These are phyloP conservation scores for Brachypodium distachyon DNA, from an alignment of 202 grass and related monocot genomes.

Conservation along the genomic window DNA sequence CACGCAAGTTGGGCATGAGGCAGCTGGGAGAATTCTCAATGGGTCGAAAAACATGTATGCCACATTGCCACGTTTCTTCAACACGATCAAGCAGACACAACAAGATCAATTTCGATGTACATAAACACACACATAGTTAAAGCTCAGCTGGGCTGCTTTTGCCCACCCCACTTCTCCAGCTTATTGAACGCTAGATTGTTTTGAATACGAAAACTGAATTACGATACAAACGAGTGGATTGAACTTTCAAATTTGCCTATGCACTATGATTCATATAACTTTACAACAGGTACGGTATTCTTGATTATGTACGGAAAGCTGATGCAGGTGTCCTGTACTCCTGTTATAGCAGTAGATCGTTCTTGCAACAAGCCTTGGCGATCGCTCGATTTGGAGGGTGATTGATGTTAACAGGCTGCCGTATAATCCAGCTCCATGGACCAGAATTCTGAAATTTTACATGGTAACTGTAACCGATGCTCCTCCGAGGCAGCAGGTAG, in stretches of 20 bases:
- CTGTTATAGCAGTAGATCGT: neutral
- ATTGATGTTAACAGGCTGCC: conserved; percentile 18
- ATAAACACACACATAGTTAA: neutral
- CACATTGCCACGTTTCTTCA: neutral
- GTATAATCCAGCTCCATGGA: conserved; percentile 42
- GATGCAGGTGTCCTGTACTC: neutral
- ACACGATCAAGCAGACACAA: neutral
- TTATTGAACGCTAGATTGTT: neutral
- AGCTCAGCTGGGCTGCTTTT: neutral
- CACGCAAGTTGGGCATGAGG: neutral
- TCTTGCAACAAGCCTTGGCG: neutral
- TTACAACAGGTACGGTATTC: neutral
- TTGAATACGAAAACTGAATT: neutral
- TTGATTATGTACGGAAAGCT: neutral
- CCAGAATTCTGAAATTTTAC: conserved; percentile 15
- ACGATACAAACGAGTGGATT: neutral
- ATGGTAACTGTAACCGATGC: conserved; percentile 34
- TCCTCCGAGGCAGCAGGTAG: conserved; percentile 31
- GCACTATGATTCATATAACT: too few relatives aligned
- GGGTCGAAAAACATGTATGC: neutral
- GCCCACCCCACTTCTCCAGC: neutral
- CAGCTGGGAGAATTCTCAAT: too few relatives aligned
- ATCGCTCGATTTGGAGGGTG: neutral
- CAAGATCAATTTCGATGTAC: neutral
- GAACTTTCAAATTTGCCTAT: conserved; percentile 8